Evolutionary conservation across 805 yeast genomes (phyloP), one percentile per base, ranked within the genome.

Genomic region (Candida montana): DNA sequence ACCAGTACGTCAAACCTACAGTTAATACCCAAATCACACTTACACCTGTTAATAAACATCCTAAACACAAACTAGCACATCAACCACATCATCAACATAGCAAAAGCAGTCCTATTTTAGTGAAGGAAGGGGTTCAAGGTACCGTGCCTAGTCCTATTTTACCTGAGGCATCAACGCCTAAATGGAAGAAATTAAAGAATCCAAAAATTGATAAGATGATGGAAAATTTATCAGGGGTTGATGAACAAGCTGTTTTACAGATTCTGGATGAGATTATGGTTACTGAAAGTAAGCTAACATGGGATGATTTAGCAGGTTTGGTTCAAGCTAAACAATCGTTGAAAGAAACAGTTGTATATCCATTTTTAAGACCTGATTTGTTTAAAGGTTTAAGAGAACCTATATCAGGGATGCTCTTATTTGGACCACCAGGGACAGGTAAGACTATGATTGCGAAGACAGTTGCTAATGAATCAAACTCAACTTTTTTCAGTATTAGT

Each of bases 391-490:
- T 91, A 40, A 71, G 97, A 51, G 97, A 90, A 64, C 98, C 98
- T 0, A 90, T 95, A 0, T 68, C 95, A 44, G 98, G 98, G n/a
- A 88, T 93, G 95, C 69, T 91, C 17, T 64, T 91, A 32, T 91
- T 89, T 67, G 99, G 99, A 0, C 98, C 99, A 3, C 97, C 98
- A 0, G 99, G 99, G n/a, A 91, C 98, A 0, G 98, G 98, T 42
- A 91, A 93, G 58, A 90, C 97, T 1, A 90, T 91, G 98, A 73
- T 91, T 51, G 97, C 97, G 0, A 72, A 96, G 49, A 96, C 98
- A 0, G 97, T 93, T 3, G 98, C 97, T 3, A 86, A 95, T 2
- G 98, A 93, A 65, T 83, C 96, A 7, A 81, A 83, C 45, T 87
- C 96, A 0, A 90, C 96, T 0, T 91, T 91, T 58, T 91, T 91